A percentile compares a stretch with the other conserved stretches of the same genome.
These are phyloP conservation scores for Phyllosticta ampelicida DNA, from an alignment of 2,329 filamentous ascomycete species.

Conservation along the genomic window DNA sequence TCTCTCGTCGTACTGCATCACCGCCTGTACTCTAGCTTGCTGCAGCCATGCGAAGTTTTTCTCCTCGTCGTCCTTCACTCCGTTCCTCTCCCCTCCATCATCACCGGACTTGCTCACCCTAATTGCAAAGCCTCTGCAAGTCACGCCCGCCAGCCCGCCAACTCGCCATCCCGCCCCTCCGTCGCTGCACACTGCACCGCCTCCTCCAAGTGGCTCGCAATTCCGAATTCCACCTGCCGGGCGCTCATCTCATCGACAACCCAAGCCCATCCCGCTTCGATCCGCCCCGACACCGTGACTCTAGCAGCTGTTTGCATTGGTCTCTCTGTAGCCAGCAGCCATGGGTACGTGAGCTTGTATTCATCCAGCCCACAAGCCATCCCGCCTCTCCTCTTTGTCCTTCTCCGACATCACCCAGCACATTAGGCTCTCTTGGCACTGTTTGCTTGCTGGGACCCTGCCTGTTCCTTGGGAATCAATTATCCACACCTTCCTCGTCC, in stretches of 20 bases:
- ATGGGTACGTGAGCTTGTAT: constrained; percentile 5
- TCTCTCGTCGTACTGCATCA: not conserved
- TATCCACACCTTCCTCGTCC: not conserved
- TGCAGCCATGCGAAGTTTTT: not conserved
- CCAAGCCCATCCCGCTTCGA: not conserved
- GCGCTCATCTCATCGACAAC: not conserved
- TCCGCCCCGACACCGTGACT: not conserved
- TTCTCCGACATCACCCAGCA: constrained; percentile 1
- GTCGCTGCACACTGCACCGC: not conserved
- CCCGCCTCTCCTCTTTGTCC: constrained; percentile 2
- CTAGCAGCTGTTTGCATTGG: not conserved
- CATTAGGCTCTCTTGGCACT: constrained; percentile 8
- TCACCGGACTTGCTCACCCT: not conserved
- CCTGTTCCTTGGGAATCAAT: constrained; percentile 1
- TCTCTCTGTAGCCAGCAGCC: not conserved
- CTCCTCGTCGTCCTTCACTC: not conserved
- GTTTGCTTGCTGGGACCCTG: not conserved
- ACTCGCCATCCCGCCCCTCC: not conserved
- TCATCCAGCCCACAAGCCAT: not conserved
- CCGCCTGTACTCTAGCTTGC: not conserved
- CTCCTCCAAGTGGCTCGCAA: not conserved
- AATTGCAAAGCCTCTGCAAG: not conserved
- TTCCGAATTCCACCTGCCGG: not conserved
- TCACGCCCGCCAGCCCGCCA: not conserved
- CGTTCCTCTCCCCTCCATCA: not conserved